Conservation (phyloP, 352 stramenopile species). For the Phytophthora pisi region DNA sequence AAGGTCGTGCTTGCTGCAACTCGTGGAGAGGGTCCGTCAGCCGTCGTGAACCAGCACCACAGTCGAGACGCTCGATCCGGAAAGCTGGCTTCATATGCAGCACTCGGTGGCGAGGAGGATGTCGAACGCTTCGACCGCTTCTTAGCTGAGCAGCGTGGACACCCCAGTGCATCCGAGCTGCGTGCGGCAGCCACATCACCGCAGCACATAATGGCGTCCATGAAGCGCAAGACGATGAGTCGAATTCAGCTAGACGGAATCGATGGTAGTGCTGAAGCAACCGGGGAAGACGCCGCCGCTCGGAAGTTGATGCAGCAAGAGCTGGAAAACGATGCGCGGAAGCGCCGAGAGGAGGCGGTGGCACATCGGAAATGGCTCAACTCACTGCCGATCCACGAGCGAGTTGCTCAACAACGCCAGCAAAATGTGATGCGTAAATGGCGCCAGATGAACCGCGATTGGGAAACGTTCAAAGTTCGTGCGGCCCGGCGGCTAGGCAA, state of each 20-base stretch:
- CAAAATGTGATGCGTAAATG: slow-evolving; percentile 75
- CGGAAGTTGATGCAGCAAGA: slow-evolving; percentile 34
- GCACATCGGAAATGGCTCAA: slow-evolving; percentile 70
- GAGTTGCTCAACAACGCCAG: slow-evolving; percentile 65
- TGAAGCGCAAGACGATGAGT: slow-evolving; percentile 48
- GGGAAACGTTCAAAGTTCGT: slow-evolving; percentile 70
- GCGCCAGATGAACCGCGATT: slow-evolving; percentile 71
- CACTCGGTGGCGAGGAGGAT: slow-evolving; percentile 60
- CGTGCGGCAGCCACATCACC: slow-evolving; percentile 16
- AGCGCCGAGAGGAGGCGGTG: slow-evolving; percentile 52
- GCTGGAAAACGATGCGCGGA: slow-evolving; percentile 42
- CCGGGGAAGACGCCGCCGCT: slow-evolving; percentile 14
- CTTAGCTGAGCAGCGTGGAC: slow-evolving; percentile 47
- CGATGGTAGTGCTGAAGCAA: background rate
- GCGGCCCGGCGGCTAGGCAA: slow-evolving; percentile 70
- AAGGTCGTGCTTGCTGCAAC: slow-evolving; percentile 5
- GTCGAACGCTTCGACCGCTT: slow-evolving; percentile 68
- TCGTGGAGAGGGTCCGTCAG: background rate
- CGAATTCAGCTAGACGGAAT: slow-evolving; percentile 24
- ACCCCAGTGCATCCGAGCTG: slow-evolving; percentile 37
- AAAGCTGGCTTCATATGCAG: slow-evolving; percentile 67
- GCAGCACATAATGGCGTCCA: slow-evolving; percentile 41
- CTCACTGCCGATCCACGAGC: slow-evolving; percentile 74
- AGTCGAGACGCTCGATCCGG: slow-evolving; percentile 37
- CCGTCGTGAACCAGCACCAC: slow-evolving; percentile 23